Percentiles rank a stretch among this genome's conserved stretches.
Conservation (phyloP, 495 filamentous ascomycete species). For the Saxispiralis lemnorum region DNA sequence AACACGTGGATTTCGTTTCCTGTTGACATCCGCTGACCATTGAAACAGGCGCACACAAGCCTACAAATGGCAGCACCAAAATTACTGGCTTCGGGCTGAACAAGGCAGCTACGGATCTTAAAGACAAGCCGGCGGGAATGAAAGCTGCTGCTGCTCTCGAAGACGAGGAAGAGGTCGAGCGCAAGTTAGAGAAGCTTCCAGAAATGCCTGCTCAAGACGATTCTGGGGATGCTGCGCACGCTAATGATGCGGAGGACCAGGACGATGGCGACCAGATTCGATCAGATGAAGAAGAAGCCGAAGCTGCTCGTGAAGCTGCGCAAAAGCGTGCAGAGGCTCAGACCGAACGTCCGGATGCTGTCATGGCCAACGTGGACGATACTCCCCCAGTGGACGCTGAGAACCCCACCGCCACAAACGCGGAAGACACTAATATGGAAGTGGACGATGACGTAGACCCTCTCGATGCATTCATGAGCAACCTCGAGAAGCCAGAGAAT, state of each 20-base stretch:
- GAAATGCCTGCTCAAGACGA: constrained; percentile 18
- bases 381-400: constrained; percentile 4
- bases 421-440: constrained; percentile 33
- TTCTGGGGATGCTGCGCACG: constrained; percentile 38
- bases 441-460: constrained; percentile 64
- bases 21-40: constrained; percentile 5
- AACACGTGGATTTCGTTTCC: neutral
- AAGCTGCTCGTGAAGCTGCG: constrained; percentile 63
- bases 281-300: constrained; percentile 73
- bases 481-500: constrained; percentile 32
- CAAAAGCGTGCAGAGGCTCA: constrained; percentile 56
- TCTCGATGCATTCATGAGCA: constrained; percentile 89
- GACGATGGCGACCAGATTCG: constrained; percentile 60
- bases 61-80: constrained; percentile 40
- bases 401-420: constrained; percentile 7
- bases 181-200: constrained; percentile 21
- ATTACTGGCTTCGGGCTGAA: constrained; percentile 72
- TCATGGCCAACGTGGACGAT: constrained; percentile 26
- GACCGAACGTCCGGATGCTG: constrained; percentile 29
- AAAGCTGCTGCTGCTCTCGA: constrained; percentile 58
- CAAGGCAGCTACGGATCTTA: constrained; percentile 46
- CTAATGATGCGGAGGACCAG: constrained; percentile 41
- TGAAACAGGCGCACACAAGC: constrained; percentile 21
- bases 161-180: constrained; percentile 28
- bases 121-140: constrained; percentile 50